A percentile compares a stretch with the other conserved stretches of the same genome.
These are phyloP conservation scores for Sesbania bispinosa DNA, from an alignment of 306 rosid species.

Conservation along the genomic window DNA sequence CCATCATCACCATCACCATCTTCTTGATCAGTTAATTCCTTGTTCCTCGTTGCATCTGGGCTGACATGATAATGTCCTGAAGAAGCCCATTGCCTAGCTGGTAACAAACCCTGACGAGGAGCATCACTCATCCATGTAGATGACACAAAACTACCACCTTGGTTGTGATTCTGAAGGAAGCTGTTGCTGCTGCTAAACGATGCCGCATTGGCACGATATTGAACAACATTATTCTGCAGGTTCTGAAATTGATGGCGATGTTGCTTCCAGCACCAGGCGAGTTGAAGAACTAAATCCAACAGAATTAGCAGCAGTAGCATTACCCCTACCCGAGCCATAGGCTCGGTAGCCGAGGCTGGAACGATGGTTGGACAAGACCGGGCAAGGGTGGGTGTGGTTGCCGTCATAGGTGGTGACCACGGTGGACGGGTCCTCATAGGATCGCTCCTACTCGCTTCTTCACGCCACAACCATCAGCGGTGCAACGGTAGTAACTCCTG, in stretches of 20 bases:
- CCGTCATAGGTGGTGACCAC: conserved; percentile 94
- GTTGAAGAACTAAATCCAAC: too few relatives aligned
- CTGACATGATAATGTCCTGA: conserved; percentile 67
- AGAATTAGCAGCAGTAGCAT: not conserved
- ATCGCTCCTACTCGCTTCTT: conserved; percentile 94
- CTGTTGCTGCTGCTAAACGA: conserved; percentile 21
- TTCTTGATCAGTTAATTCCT: not conserved
- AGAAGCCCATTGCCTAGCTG: conserved; percentile 85
- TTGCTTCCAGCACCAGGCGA: too few relatives aligned
- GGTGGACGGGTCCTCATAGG: conserved; percentile 49
- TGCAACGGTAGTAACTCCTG: conserved; percentile 98
- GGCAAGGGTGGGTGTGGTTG: conserved; percentile 69
- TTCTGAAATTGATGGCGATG: conserved; percentile 1
- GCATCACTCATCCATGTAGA: not conserved
- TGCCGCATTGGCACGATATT: conserved; percentile 26
- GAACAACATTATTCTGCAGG: too few relatives aligned
- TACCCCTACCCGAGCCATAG: not conserved
- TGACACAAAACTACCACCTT: not conserved
- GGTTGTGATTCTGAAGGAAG: conserved; percentile 35
- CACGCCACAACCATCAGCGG: conserved; percentile 63
- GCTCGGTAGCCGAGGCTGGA: conserved; percentile 36
- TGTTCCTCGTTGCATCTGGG: conserved; percentile 49
- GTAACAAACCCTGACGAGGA: conserved; percentile 20
- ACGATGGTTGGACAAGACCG: too few relatives aligned
- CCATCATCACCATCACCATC: too few relatives aligned